Conservation (phyloP, 768 basidiomycete genomes). For the Boletellus ananiceps region DNA sequence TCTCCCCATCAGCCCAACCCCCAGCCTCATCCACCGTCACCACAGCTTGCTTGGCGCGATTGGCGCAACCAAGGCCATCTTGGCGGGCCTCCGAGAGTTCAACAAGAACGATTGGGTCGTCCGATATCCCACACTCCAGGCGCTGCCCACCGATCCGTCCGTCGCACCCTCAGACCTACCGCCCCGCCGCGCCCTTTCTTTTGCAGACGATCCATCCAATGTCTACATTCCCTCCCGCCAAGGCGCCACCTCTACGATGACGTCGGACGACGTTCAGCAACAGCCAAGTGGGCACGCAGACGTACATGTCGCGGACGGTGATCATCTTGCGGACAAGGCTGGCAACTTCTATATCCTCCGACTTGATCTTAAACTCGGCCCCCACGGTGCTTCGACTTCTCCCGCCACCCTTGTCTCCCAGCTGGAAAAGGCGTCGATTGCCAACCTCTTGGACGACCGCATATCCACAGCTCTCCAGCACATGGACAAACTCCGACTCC, state of each 20-base stretch:
- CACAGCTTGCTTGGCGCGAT: conserved; percentile 63
- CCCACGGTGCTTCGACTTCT: conserved; percentile 56
- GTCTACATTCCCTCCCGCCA: conserved; percentile 47
- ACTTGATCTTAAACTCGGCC: conserved; percentile 88
- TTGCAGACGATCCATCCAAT: conserved; percentile 74
- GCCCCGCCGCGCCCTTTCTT: conserved; percentile 69
- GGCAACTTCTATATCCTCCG: conserved; percentile 84
- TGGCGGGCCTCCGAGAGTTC: conserved; percentile 70
- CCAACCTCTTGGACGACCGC: conserved; percentile 85
- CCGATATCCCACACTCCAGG: conserved; percentile 74
- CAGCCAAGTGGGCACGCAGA: conserved; percentile 9
- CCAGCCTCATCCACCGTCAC: not conserved
- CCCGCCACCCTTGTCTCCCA: conserved; percentile 79
- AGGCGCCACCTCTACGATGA: conserved; percentile 51
- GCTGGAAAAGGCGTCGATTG: conserved; percentile 89
- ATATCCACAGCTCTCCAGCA: conserved; percentile 70
- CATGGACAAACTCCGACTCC: conserved; percentile 77
- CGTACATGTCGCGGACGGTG: conserved; percentile 24
- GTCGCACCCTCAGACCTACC: conserved; percentile 27
- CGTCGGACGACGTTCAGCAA: conserved; percentile 42
- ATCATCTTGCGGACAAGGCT: conserved; percentile 38
- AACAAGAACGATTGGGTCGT: conserved; percentile 87
- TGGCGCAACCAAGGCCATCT: conserved; percentile 61
- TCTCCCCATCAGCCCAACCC: not conserved
- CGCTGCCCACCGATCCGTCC: conserved; percentile 34